Base-by-base conservation (phyloP, 1,139 yeast species). In the Blastobotrys proliferans region DNA sequence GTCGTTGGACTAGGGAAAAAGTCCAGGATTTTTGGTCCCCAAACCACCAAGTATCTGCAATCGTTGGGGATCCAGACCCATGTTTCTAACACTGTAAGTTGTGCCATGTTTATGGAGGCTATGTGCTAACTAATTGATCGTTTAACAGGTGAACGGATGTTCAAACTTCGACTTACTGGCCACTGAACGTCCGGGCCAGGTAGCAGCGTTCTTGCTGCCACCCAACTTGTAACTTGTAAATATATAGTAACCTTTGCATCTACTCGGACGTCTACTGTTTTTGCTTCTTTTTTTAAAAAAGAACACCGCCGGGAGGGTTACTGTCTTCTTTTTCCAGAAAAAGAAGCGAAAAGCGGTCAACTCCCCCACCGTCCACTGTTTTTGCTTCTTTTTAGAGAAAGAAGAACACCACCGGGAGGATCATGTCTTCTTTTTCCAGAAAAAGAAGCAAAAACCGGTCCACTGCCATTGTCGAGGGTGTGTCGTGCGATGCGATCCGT, bases 81-180 rank as follows among this genome's bases (percentile, higher is more conserved):
- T 53, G 68, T 81, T 2, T 76, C 86, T 28, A 83, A 79, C 55
- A 79, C 86, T 1, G 58, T 38, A 33, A 13, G 37, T 33, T 22
- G 4, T 13, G 3, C n/a, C 13, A 3, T 17, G n/a, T 32, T 10
- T 5, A 24, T 24, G 8, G 10, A 9, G 26, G 8, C 26, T 8
- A 24, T 8, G 10, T 27, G 6, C 13, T 27, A 11, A 16, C 30
- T 6, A 27, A 27, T 16, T 6, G 13, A 11, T 27, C 30, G 8
- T 8, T 21, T 13, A 32, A 8, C n/a, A 33, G 37, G 19, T 63
- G 50, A 78, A 77, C 53, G 86, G 88, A 0, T 92, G 86, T 4
- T 76, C 77, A 49, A 79, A 76, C 48, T 86, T 76, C 63, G 94
- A 85, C 55, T 64, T 85, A 40, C 64, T 85, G 47, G 87, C 94